A percentile compares a stretch with the other conserved stretches of the same genome.
These are phyloP conservation scores for Phytophthora tentaculata DNA, from an alignment of 352 stramenopile species.

Conservation along the genomic window DNA sequence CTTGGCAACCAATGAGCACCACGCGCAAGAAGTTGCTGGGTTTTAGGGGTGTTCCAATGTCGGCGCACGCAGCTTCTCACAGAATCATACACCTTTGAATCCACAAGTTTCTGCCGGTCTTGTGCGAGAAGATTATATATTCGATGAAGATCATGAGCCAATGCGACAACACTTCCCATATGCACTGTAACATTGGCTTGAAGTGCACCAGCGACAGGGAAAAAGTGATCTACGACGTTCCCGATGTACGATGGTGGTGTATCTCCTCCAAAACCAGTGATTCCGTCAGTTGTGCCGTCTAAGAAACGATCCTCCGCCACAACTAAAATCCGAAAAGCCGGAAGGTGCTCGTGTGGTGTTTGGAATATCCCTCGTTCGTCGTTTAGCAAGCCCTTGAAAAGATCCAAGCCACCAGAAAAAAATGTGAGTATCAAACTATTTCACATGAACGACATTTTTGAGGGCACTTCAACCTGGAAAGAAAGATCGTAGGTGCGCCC, in stretches of 20 bases:
- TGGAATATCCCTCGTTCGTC: conserved; percentile 27
- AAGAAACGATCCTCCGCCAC: conserved; percentile 33
- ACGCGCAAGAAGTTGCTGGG: conserved; percentile 38
- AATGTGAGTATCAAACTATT: not conserved
- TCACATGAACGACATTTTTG: not conserved
- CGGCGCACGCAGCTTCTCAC: conserved; percentile 48
- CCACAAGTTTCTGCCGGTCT: not conserved
- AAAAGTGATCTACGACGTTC: conserved; percentile 39
- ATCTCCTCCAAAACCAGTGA: not conserved
- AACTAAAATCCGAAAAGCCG: conserved; percentile 39
- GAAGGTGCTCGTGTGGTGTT: conserved; percentile 34
- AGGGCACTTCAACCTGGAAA: conserved; percentile 32
- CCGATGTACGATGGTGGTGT: conserved; percentile 29
- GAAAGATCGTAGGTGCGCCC: conserved; percentile 48
- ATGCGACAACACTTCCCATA: conserved; percentile 34
- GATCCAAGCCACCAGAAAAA: not conserved
- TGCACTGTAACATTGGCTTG: conserved; percentile 45
- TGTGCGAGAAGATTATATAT: conserved; percentile 22
- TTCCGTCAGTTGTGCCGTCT: conserved; percentile 12
- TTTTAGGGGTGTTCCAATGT: conserved; percentile 48
- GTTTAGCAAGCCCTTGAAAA: conserved; percentile 36
- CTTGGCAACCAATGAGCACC: conserved; percentile 53
- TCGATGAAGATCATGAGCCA: conserved; percentile 45
- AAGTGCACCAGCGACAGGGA: conserved; percentile 29
- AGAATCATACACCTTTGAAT: conserved; percentile 18